Conservation (phyloP, 164 flowering plant genomes). For the Cinnamomum micranthum region DNA sequence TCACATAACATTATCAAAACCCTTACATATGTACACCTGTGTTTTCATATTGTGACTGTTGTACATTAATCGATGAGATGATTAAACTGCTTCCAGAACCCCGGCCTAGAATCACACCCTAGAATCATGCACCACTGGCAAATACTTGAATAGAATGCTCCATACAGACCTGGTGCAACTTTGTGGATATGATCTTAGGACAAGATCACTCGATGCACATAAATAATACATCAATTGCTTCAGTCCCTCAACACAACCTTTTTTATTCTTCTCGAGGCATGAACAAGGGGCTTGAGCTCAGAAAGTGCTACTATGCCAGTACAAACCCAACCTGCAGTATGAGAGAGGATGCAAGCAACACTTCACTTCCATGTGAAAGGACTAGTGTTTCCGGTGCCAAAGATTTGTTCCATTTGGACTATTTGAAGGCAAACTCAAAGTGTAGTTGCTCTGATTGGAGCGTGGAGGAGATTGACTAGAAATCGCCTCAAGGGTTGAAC, state of each 20-base stretch:
- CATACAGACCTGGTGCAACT: background rate
- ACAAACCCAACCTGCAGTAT: background rate
- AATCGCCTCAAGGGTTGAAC: conserved; percentile 46
- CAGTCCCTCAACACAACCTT: background rate
- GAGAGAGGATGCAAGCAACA: background rate
- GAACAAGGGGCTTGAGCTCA: background rate
- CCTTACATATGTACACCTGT: too few relatives aligned
- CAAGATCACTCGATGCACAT: background rate
- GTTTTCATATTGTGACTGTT: too few relatives aligned
- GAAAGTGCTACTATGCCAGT: background rate
- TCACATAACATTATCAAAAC: too few relatives aligned
- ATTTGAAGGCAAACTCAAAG: conserved; percentile 5
- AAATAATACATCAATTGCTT: too few relatives aligned
- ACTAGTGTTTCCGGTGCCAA: background rate
- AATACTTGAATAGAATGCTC: background rate
- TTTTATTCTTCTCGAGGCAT: background rate
- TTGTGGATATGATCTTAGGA: background rate
- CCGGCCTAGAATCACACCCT: too few relatives aligned
- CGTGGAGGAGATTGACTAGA: conserved; percentile 34
- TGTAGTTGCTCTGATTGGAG: conserved; percentile 11
- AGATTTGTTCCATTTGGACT: background rate
- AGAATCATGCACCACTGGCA: too few relatives aligned
- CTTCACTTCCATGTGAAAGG: background rate
- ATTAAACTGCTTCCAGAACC: too few relatives aligned
- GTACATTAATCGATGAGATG: too few relatives aligned